phyloP scores from a whole-genome alignment of 306 rosid genomes.

The Castanea mollissima region DNA sequence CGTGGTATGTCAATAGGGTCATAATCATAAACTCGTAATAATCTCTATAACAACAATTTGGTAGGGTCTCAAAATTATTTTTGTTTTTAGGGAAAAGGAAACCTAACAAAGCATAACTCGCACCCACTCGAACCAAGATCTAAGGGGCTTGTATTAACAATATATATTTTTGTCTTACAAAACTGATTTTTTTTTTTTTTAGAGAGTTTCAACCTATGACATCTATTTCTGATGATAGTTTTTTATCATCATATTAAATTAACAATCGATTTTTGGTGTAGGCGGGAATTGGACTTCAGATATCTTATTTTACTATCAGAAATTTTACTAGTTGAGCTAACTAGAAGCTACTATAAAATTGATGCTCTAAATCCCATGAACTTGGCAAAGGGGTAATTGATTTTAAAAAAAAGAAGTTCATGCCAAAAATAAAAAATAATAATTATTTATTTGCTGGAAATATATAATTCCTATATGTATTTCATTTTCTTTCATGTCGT shows the following conservation, averaged over 20 bases:
- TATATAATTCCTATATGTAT: too few species aligned
- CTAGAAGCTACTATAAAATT: accelerated
- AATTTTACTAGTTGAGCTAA: accelerated
- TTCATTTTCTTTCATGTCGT: neutral
- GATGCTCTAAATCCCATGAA: too few species aligned
- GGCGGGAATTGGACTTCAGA: accelerated
- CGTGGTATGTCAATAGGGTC: slow-evolving; percentile 1
- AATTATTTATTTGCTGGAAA: too few species aligned
- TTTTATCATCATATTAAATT: accelerated
- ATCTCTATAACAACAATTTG: neutral
- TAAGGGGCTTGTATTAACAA: too few species aligned
- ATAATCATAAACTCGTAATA: neutral
- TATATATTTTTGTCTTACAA: too few species aligned
- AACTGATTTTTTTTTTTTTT: too few species aligned
- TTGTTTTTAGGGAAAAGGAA: neutral
- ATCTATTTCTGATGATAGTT: accelerated
- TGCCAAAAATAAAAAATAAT: too few species aligned
- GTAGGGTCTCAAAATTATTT: neutral
- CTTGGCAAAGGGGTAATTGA: too few species aligned
- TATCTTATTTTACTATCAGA: accelerated
- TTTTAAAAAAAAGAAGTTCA: too few species aligned
- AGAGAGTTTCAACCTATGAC: too few species aligned
- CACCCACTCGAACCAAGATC: neutral
- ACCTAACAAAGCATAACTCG: neutral
- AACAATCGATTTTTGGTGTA: accelerated